Evolutionary conservation across 176 grass and related monocot species (phyloP).

Genomic region (sorghum (Sorghum bicolor)): DNA sequence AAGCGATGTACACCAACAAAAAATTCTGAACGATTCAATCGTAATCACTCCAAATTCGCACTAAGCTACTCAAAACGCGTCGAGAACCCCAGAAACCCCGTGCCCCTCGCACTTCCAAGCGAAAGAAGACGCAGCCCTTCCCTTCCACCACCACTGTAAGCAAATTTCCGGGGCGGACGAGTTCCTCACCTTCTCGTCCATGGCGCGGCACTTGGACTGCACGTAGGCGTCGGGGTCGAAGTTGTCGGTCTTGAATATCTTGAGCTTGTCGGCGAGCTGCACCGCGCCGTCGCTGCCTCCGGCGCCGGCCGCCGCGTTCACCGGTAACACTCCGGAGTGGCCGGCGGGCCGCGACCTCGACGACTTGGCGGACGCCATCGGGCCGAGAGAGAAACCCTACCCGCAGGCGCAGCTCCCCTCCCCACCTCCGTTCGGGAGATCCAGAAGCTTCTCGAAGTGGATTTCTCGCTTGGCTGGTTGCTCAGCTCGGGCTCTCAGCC

Average conservation of each 20-base stretch:
- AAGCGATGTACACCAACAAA: not conserved
- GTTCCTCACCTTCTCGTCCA: constrained; percentile 81
- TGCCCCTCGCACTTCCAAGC: not conserved
- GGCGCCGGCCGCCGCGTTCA: constrained; percentile 12
- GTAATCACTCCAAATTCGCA: not conserved
- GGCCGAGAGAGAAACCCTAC: constrained; percentile 12
- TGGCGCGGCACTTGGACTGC: constrained; percentile 91
- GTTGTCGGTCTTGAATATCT: constrained; percentile 98
- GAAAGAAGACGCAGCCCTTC: not conserved
- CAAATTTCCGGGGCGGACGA: not conserved
- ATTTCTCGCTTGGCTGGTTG: not conserved
- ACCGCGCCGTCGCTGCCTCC: constrained; percentile 38
- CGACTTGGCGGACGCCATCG: constrained; percentile 72
- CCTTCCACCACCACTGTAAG: not conserved
- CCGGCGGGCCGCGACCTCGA: constrained; percentile 65
- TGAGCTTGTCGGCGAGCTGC: constrained; percentile 86
- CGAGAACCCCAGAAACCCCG: not conserved
- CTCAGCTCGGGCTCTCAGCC: not conserved
- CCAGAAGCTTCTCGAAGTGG: constrained; percentile 21
- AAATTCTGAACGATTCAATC: not conserved
- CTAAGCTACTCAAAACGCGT: not conserved
- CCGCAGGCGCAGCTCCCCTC: not conserved
- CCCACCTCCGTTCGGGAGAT: not conserved
- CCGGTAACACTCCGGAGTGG: constrained; percentile 55
- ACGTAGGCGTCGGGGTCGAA: constrained; percentile 97